phyloP scores from a whole-genome alignment of 371 early-diverging fungal genomes.

The Mycotypha africana region DNA sequence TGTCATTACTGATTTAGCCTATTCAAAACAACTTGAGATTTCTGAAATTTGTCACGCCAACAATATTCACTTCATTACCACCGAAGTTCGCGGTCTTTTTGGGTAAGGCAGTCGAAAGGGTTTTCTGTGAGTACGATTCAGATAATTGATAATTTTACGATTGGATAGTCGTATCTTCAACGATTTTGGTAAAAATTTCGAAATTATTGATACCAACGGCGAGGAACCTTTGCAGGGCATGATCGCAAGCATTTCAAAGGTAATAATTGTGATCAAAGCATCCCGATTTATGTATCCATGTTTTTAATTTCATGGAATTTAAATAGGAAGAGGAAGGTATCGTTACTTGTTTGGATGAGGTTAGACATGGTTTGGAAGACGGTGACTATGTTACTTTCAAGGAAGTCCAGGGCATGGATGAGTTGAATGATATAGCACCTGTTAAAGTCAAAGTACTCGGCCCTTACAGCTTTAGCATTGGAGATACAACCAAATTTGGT shows the following conservation, averaged over 20 bases:
- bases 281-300: no score
- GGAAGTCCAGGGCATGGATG: conserved; percentile 91
- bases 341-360: conserved; percentile 95
- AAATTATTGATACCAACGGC: conserved; percentile 91
- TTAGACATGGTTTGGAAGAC: conserved; percentile 95
- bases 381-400: conserved; percentile 94
- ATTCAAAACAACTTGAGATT: conserved; percentile 80
- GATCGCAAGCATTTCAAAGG: conserved; percentile 83
- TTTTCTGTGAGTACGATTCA: not conserved
- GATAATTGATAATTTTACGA: not conserved
- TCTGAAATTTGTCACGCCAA: conserved; percentile 84
- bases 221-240: conserved; percentile 93
- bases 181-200: conserved; percentile 94
- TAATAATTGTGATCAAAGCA: no score
- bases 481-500: conserved; percentile 75
- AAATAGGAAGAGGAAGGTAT: conserved; percentile 75
- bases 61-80: conserved; percentile 90
- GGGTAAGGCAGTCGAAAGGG: conserved; percentile 48
- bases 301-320: no score
- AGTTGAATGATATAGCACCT: conserved; percentile 80
- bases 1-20: conserved; percentile 79
- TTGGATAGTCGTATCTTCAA: conserved; percentile 73
- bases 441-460: conserved; percentile 83
- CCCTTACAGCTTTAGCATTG: conserved; percentile 94
- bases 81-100: conserved; percentile 94